Conservation (phyloP, 306 rosid species). For the Prosopis cineraria region DNA sequence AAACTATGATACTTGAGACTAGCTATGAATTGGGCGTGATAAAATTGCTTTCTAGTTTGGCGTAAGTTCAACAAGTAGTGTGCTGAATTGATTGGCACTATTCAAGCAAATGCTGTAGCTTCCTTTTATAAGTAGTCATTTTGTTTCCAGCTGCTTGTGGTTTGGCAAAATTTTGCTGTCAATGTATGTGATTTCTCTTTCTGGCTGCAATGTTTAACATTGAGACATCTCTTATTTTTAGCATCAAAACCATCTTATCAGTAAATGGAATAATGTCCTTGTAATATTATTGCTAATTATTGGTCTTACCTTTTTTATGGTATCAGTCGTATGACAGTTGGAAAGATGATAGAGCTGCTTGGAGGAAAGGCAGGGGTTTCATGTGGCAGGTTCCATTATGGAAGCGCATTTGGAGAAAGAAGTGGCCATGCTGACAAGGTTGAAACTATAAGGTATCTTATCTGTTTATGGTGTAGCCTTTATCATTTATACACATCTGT, state of each 20-base stretch:
- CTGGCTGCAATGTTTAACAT: neutral
- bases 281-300: neutral
- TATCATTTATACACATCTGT: conserved; percentile 8
- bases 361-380: conserved; percentile 99
- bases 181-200: neutral
- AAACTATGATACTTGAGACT: neutral
- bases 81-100: neutral
- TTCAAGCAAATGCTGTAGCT: neutral
- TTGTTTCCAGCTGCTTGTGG: neutral
- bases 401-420: conserved; percentile 98
- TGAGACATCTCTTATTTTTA: neutral
- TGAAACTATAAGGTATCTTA: conserved; percentile 77
- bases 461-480: conserved; percentile 16
- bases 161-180: neutral
- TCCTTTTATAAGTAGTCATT: conserved; percentile 4
- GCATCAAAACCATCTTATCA: neutral
- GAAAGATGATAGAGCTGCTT: conserved; percentile 98
- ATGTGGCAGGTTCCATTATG: conserved; percentile 92
- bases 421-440: conserved; percentile 99
- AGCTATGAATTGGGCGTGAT: neutral
- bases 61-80: neutral
- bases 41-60: neutral
- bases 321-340: conserved; percentile 97
- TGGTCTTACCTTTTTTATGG: conserved; percentile 26
- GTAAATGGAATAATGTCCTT: neutral